These are phyloP conservation scores for Penicillium italicum DNA, from an alignment of 2,329 filamentous ascomycete genomes.

Conservation along the genomic window DNA sequence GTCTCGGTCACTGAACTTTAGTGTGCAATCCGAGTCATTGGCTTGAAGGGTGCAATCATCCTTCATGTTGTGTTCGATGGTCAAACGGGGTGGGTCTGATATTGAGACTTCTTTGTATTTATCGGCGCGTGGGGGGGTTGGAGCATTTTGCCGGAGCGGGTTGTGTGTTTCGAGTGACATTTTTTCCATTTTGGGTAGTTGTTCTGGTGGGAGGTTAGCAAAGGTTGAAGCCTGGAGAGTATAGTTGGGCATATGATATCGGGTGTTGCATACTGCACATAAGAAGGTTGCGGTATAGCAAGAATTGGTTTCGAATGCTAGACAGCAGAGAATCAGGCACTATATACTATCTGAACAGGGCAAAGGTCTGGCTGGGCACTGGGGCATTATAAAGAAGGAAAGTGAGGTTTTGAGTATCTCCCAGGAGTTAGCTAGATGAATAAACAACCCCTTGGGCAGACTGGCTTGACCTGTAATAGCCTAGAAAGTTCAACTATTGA, in stretches of 20 bases:
- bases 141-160: background rate
- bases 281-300: background rate
- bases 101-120: constrained; percentile 5
- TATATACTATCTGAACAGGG: background rate
- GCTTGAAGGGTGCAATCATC: constrained; percentile 1
- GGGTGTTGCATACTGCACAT: background rate
- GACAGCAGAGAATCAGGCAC: background rate
- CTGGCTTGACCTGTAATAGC: background rate
- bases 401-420: background rate
- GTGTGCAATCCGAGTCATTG: background rate
- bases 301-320: background rate
- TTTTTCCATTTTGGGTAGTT: background rate
- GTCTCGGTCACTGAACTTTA: constrained; percentile 1
- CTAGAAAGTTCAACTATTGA: constrained; percentile 3
- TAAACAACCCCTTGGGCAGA: background rate
- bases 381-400: background rate
- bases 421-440: background rate
- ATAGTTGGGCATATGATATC: background rate
- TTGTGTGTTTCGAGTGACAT: constrained; percentile 1
- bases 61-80: background rate
- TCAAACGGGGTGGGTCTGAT: background rate
- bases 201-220: background rate
- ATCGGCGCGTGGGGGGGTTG: background rate
- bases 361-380: background rate
- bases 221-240: background rate